A percentile compares a stretch with the other conserved stretches of the same genome.
Conservation (phyloP, 1,139 yeast species). For the Magnusiomyces paraingens region DNA sequence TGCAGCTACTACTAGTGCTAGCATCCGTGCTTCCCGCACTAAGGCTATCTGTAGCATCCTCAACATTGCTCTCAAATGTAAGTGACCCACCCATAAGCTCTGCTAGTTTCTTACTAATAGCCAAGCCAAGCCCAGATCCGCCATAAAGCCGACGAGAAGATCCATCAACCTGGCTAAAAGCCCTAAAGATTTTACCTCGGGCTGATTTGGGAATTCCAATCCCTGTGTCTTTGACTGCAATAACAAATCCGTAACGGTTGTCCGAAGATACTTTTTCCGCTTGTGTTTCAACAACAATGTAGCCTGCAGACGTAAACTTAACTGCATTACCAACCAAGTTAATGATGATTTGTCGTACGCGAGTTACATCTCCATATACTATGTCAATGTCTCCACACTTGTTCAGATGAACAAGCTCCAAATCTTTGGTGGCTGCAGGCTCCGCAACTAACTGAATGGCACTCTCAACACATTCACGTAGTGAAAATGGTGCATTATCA, state of each 20-base stretch:
- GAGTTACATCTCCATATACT: constrained; percentile 47
- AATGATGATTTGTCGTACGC: constrained; percentile 49
- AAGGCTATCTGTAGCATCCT: background rate
- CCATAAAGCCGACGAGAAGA: constrained; percentile 52
- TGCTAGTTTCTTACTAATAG: constrained; percentile 51
- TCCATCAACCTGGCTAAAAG: constrained; percentile 57
- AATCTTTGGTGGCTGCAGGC: constrained; percentile 42
- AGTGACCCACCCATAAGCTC: constrained; percentile 55
- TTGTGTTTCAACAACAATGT: constrained; percentile 39
- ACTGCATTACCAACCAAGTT: constrained; percentile 54
- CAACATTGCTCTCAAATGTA: constrained; percentile 44
- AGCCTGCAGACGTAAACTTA: constrained; percentile 47
- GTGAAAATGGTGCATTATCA: constrained; percentile 44
- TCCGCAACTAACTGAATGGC: constrained; percentile 49
- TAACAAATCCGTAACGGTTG: constrained; percentile 39
- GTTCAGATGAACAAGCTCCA: constrained; percentile 46
- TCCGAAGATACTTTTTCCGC: constrained; percentile 34
- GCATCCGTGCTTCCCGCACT: too few species aligned
- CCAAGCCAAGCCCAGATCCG: constrained; percentile 56
- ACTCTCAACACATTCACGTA: constrained; percentile 48
- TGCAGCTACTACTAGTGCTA: too few species aligned
- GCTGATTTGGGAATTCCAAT: constrained; percentile 52
- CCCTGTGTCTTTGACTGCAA: constrained; percentile 51
- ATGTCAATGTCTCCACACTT: constrained; percentile 38
- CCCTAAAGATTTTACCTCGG: constrained; percentile 47